Base-by-base conservation (phyloP, 805 yeast species). In the Zygosaccharomyces pseudorouxii region DNA sequence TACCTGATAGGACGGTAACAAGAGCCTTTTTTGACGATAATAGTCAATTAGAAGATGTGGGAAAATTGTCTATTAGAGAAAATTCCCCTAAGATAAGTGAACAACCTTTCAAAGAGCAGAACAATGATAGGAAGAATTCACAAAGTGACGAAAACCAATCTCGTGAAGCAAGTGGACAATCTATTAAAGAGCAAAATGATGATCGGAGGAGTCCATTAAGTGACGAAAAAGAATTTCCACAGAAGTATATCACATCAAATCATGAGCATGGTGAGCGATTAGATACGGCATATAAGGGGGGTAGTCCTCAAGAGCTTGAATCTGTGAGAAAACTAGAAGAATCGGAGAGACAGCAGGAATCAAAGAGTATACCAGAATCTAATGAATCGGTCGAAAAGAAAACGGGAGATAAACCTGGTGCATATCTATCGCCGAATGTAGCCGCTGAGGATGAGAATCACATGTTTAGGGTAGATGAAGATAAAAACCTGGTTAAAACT, bases 401-500 rank as follows among this genome's bases (percentile, higher is more conserved):
- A n/a, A 3, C 10, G 5, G 9, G 4, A 16, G 37, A 4, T 3
- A 16, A 33, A 5, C 11, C 20, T 6, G 4, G 37, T 33, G 37
- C 11, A 14, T 14, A 9, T 12, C 38, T 46, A 11, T 36, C 39
- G 10, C 35, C 38, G 9, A n/a, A 38, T 5, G 29, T 25, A 16
- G 19, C 47, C 9, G 18, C 22, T 4, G 12, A 18, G 5, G 22
- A 42, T 38, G 46, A 38, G 8, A 27, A 39, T 23, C 28, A 31
- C 3, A 42, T 38, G 14, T 20, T 28, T 35, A 27, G 40, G 11
- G 14, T 22, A 4, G 59, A 55, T 41, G 51, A 49, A 29, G 48
- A 51, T 29, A 52, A 54, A n/a, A 46, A 22, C 9, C 31, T 59
- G 10, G 54, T 60, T 1, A 57, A 51, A 23, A 45, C 47, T 3